These are phyloP conservation scores for Stachybotrys chlorohalonatus DNA, from an alignment of 2,329 filamentous ascomycete genomes.

Conservation along the genomic window DNA sequence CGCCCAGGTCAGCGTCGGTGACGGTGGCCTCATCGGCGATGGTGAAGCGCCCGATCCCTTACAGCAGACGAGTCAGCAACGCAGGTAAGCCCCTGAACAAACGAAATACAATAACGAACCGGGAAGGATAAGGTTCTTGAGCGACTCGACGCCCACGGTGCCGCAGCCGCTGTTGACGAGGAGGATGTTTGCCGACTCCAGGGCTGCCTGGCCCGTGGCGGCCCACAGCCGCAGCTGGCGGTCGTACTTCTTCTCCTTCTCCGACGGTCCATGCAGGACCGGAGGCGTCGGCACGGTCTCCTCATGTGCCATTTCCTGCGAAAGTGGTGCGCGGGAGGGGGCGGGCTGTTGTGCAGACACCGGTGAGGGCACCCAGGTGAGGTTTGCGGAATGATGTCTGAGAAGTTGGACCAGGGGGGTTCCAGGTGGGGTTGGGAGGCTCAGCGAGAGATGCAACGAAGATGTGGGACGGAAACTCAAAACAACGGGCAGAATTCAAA, in stretches of 20 bases:
- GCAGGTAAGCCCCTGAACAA: too few relatives aligned
- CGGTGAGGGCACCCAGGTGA: background rate
- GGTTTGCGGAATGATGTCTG: too few relatives aligned
- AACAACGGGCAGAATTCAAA: too few relatives aligned
- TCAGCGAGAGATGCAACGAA: too few relatives aligned
- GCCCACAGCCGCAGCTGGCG: constrained; percentile 94
- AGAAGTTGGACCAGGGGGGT: too few relatives aligned
- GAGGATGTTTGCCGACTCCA: constrained; percentile 87
- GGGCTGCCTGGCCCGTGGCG: constrained; percentile 77
- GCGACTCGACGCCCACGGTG: constrained; percentile 77
- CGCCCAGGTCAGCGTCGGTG: constrained; percentile 74
- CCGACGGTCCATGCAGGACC: constrained; percentile 41
- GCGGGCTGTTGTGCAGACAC: background rate
- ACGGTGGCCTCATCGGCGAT: constrained; percentile 77
- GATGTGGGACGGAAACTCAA: too few relatives aligned
- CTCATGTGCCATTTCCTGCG: constrained; percentile 14
- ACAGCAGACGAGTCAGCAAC: background rate
- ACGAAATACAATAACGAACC: constrained; percentile 32
- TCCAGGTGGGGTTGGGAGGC: too few relatives aligned
- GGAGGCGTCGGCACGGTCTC: constrained; percentile 20
- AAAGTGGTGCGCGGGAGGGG: background rate
- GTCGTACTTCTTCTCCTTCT: constrained; percentile 76
- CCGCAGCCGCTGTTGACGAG: constrained; percentile 83
- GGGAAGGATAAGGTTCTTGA: constrained; percentile 96
- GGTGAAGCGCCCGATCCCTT: constrained; percentile 81